Evolutionary conservation across 495 filamentous ascomycete species (phyloP).

Genomic region (Penicillium fimorum): DNA sequence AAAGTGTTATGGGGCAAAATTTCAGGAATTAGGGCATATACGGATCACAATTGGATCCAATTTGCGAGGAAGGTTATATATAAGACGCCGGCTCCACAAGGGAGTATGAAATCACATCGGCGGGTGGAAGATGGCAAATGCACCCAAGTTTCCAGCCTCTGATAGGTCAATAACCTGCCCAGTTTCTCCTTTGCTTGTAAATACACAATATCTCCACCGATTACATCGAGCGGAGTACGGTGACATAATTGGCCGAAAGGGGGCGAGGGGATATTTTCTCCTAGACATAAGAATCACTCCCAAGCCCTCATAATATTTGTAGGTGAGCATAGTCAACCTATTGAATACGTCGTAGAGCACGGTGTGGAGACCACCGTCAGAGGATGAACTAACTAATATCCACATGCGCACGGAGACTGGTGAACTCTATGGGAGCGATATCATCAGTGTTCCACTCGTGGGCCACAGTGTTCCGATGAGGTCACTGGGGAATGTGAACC

Average conservation of each 20-base stretch:
- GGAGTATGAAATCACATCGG: constrained; percentile 20
- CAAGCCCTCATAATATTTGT: constrained; percentile 1
- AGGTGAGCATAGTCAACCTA: neutral
- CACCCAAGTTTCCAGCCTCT: neutral
- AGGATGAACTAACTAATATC: constrained; percentile 26
- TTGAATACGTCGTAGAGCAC: constrained; percentile 5
- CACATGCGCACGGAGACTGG: constrained; percentile 26
- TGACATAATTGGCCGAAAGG: constrained; percentile 33
- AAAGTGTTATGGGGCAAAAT: constrained; percentile 14
- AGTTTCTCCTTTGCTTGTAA: constrained; percentile 13
- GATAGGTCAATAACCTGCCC: constrained; percentile 19
- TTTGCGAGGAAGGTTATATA: constrained; percentile 21
- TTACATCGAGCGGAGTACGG: constrained; percentile 11
- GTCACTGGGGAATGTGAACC: constrained; percentile 34
- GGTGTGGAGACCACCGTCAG: constrained; percentile 13
- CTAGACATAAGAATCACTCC: constrained; percentile 21
- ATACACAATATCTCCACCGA: constrained; percentile 10
- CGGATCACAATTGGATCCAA: neutral
- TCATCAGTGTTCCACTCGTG: constrained; percentile 22
- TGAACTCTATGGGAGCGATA: constrained; percentile 8
- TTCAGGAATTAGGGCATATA: constrained; percentile 20
- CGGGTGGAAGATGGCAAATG: constrained; percentile 19
- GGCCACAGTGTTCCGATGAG: constrained; percentile 30
- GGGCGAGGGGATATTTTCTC: neutral
- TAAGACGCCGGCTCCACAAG: constrained; percentile 10